Conservation (phyloP, 371 early-diverging fungal genomes). For the Saksenaea vasiformis region DNA sequence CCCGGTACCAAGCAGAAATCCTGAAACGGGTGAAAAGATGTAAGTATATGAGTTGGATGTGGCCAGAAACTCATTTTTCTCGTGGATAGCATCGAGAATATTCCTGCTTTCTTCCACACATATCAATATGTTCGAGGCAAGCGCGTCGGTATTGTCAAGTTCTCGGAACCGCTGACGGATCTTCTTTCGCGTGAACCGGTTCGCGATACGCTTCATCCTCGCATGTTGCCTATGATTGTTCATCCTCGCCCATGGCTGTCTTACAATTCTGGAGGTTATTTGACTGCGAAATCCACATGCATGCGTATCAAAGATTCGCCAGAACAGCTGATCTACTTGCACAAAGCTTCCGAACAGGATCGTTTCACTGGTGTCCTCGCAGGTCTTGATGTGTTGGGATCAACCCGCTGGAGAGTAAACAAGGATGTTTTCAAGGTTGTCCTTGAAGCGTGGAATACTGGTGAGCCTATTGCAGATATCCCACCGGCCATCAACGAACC, state of each 20-base stretch:
- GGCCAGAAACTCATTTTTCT: neutral
- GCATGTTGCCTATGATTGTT: slow-evolving; percentile 93
- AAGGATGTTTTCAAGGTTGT: slow-evolving; percentile 78
- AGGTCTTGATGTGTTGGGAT: slow-evolving; percentile 90
- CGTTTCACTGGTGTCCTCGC: slow-evolving; percentile 70
- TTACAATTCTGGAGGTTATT: slow-evolving; percentile 88
- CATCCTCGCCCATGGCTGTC: slow-evolving; percentile 95
- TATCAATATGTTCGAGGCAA: slow-evolving; percentile 67
- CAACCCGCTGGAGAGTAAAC: slow-evolving; percentile 91
- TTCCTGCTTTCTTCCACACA: slow-evolving; percentile 85
- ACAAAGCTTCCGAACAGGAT: slow-evolving; percentile 78
- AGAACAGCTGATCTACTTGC: slow-evolving; percentile 80
- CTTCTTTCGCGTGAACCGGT: slow-evolving; percentile 68
- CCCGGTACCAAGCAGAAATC: slow-evolving; percentile 58
- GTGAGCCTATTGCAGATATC: slow-evolving; percentile 75
- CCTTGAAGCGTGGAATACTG: slow-evolving; percentile 88
- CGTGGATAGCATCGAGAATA: slow-evolving; percentile 44
- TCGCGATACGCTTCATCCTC: slow-evolving; percentile 69
- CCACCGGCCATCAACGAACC: slow-evolving; percentile 54
- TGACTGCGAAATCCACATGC: slow-evolving; percentile 67
- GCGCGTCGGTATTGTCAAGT: slow-evolving; percentile 74
- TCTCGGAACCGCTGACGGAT: slow-evolving; percentile 71
- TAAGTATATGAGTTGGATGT: slow-evolving; percentile 16
- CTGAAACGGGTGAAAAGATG: slow-evolving; percentile 57
- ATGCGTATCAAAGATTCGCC: slow-evolving; percentile 79